Base-by-base conservation (phyloP, 2,329 filamentous ascomycete genomes). In the Plectosphaerella sp. region DNA sequence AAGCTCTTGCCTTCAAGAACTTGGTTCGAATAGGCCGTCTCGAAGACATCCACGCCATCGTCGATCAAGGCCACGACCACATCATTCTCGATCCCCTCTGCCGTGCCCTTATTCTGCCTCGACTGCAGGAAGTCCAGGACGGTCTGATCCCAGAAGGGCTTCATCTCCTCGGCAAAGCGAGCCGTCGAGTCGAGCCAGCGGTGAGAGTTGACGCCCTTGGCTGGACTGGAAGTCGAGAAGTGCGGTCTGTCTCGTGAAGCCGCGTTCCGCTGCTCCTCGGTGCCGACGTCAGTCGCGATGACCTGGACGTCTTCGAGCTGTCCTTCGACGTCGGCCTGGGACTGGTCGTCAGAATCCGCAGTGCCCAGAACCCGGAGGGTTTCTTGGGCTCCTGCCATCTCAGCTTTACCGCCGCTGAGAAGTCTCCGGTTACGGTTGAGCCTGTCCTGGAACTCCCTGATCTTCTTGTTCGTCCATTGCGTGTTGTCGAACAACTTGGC, bases 31-130 rank as follows among this genome's bases (percentile, higher is more conserved):
- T 71, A 52, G 3, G 20, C 22, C 3, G 50, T 16, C 6, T 64
- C 56, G 11, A 56, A 58, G 2, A 62, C 56, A 42, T 71, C 65
- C 1, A 72, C 62, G 4, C 70, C 70, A 37, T 72, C 69, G 48
- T 73, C 70, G 25, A 72, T 71, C 2, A 72, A 57, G 3, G 68
- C 71, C 5, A 72, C 57, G 16, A 59, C 63, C 52, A 68, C 59
- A 4, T 57, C 46, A 14, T 47, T 39, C 37, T 39, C 37, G 10
- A 39, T 16, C 3, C 16, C 18, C 16, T 41, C 48, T 53, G 42
- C 15, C 3, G 42, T 45, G 12, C 12, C 42, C 18, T 45, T 45
- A 10, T 22, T 22, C 18, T 45, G 42, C 42, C 16, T 25, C 42
- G 42, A 22, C 9, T 20, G 42, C 42, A 25, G 7, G 42, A 45